Evolutionary conservation across 805 yeast species (phyloP).

Genomic region (Lipomyces spencermartinsiae): DNA sequence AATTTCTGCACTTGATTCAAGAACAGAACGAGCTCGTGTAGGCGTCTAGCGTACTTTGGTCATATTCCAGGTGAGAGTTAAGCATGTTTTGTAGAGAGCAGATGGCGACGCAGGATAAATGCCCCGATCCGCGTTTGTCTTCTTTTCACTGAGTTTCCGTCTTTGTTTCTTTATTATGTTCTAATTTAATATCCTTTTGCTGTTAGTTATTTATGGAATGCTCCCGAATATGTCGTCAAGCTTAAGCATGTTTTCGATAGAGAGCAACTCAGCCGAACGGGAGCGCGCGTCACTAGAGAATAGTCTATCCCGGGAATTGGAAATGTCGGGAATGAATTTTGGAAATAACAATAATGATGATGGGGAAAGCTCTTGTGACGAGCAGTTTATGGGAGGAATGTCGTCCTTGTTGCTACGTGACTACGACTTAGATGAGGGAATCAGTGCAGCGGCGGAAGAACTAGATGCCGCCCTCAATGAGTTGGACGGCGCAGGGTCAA

Average conservation of each 20-base stretch:
- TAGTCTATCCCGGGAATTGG: slow-evolving; percentile 17
- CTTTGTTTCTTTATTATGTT: background rate
- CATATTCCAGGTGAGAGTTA: too few relatives aligned
- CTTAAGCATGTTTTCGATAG: slow-evolving; percentile 23
- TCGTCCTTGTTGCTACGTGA: background rate
- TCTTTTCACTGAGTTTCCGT: background rate
- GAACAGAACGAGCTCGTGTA: too few relatives aligned
- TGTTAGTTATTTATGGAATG: background rate
- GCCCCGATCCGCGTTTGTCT: background rate
- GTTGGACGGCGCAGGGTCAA: slow-evolving; percentile 8
- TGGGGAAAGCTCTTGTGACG: background rate
- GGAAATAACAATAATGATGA: background rate
- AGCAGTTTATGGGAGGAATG: background rate
- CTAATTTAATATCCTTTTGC: background rate
- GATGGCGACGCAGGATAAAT: too few relatives aligned
- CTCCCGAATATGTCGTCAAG: slow-evolving; percentile 4
- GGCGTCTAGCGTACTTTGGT: too few relatives aligned
- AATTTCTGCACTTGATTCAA: too few relatives aligned
- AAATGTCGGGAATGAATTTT: background rate
- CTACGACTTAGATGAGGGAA: slow-evolving; percentile 9
- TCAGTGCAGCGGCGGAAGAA: slow-evolving; percentile 18
- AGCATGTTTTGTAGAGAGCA: too few relatives aligned
- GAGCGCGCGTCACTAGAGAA: slow-evolving; percentile 22
- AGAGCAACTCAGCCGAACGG: slow-evolving; percentile 28
- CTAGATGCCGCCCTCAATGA: slow-evolving; percentile 22